phyloP scores from a whole-genome alignment of 2,329 filamentous ascomycete species.

The Botrytis fabae region DNA sequence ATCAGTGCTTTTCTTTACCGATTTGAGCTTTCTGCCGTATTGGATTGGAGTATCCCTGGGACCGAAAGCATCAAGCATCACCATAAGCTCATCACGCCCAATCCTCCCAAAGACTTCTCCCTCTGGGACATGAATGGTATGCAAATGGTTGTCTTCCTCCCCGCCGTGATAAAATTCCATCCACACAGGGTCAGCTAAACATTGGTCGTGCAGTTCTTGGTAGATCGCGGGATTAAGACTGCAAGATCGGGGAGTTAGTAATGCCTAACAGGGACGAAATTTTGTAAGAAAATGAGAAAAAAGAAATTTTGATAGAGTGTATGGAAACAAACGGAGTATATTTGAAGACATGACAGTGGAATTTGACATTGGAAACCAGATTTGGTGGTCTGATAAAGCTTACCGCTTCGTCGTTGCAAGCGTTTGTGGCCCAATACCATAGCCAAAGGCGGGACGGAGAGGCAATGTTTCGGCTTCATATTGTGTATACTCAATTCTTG shows the following conservation, averaged over 20 bases:
- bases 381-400: neutral
- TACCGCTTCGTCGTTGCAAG: slow-evolving; percentile 10
- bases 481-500: slow-evolving; percentile 21
- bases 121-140: slow-evolving; percentile 7
- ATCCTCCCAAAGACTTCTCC: slow-evolving; percentile 22
- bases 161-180: slow-evolving; percentile 20
- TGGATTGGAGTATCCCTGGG: slow-evolving; percentile 8
- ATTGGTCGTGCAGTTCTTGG: neutral
- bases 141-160: slow-evolving; percentile 11
- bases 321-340: neutral
- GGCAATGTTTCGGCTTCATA: slow-evolving; percentile 25
- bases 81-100: slow-evolving; percentile 22
- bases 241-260: neutral
- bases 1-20: slow-evolving; percentile 9
- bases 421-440: slow-evolving; percentile 23
- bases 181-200: slow-evolving; percentile 19
- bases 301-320: neutral
- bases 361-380: neutral
- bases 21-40: slow-evolving; percentile 21
- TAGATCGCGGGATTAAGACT: slow-evolving; percentile 20
- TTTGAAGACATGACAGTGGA: neutral
- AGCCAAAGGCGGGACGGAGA: slow-evolving; percentile 24
- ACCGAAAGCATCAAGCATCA: slow-evolving; percentile 23
- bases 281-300: neutral
- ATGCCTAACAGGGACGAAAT: neutral